Percentiles rank a stretch among this genome's conserved stretches.
Conservation (phyloP, 2,329 filamentous ascomycete genomes). For the Colletotrichum orbiculare region DNA sequence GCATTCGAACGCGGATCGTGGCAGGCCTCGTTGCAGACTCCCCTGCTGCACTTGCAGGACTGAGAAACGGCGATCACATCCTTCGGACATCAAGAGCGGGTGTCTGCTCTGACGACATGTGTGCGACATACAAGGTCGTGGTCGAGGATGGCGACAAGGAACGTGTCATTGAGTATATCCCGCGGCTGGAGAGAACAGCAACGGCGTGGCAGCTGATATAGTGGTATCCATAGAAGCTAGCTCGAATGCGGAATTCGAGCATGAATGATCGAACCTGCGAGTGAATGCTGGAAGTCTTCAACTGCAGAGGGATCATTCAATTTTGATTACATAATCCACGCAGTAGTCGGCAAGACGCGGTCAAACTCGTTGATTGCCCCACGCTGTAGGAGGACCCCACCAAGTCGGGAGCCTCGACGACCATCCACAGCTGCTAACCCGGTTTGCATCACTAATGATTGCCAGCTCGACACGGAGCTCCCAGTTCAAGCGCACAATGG, state of each 20-base stretch:
- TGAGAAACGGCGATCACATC: slow-evolving; percentile 16
- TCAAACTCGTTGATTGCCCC: no score
- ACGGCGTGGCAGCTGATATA: slow-evolving; percentile 14
- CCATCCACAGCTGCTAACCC: neutral
- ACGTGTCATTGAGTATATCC: neutral
- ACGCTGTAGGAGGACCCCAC: no score
- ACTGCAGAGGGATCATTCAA: no score
- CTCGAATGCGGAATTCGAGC: no score
- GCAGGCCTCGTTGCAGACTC: slow-evolving; percentile 6
- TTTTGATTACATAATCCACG: no score
- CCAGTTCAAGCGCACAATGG: slow-evolving; percentile 46
- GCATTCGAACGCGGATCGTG: slow-evolving; percentile 3
- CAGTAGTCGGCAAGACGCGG: no score
- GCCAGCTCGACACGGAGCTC: neutral
- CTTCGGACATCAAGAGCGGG: slow-evolving; percentile 12
- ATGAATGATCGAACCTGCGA: no score
- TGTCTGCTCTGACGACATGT: slow-evolving; percentile 13
- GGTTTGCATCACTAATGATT: slow-evolving; percentile 4
- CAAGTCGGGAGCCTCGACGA: neutral
- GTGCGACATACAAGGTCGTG: slow-evolving; percentile 4
- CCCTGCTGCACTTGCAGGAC: slow-evolving; percentile 6
- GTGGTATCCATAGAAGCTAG: no score
- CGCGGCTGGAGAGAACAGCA: slow-evolving; percentile 4
- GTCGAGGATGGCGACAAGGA: slow-evolving; percentile 1
- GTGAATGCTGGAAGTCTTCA: no score